Conservation (phyloP, 306 rosid genomes). For the Pueraria montana region DNA sequence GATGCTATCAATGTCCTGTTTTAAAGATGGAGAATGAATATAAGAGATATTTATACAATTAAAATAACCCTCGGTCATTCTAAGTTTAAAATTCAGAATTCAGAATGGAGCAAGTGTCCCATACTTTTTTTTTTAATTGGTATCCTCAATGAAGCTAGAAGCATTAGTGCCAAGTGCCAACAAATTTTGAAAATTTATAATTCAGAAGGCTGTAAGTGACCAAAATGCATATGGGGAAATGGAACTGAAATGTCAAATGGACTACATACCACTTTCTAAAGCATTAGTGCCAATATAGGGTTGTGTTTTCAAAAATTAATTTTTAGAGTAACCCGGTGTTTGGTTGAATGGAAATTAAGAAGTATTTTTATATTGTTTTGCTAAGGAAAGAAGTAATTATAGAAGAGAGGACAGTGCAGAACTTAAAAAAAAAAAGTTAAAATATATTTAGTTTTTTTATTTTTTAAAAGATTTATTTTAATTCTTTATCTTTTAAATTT, state of each 20-base stretch:
- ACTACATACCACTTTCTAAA: constrained; percentile 27
- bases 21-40: background rate
- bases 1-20: constrained; percentile 14
- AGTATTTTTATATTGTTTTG: too few relatives aligned
- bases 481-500: too few relatives aligned
- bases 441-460: too few relatives aligned
- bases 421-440: too few relatives aligned
- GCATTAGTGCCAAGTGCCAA: background rate
- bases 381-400: too few relatives aligned
- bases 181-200: constrained; percentile 8
- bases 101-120: background rate
- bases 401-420: too few relatives aligned
- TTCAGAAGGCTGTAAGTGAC: background rate
- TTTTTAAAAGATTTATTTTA: too few relatives aligned
- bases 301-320: background rate
- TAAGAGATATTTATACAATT: background rate
- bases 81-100: constrained; percentile 17
- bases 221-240: background rate
- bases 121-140: background rate
- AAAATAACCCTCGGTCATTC: background rate
- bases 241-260: background rate
- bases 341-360: background rate
- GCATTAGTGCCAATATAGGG: too few relatives aligned
- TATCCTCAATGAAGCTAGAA: constrained; percentile 6
- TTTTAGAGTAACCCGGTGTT: background rate